Evolutionary conservation across 1,139 yeast genomes (phyloP), one percentile per base, ranked within the genome.

Genomic region (Debaryomyces sp.): DNA sequence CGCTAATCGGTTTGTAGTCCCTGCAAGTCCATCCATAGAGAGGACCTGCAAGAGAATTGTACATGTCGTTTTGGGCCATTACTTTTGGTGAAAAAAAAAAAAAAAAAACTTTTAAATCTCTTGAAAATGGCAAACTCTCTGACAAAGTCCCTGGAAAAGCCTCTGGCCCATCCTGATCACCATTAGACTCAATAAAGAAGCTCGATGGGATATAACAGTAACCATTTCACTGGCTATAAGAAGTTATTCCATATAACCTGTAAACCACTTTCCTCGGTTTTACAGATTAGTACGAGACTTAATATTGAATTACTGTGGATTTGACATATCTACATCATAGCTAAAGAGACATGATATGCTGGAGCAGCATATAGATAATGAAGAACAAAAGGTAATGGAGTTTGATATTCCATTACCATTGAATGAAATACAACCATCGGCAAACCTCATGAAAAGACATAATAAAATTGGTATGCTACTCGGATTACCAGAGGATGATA

Each of bases 361-460:
- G 59, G 65, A 63, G 43, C 45, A 50, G 48, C 66, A 60, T 37
- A 42, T 53, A 38, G 64, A 59, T 46, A 53, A 50, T 43, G 66
- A 58, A 44, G 64, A 60, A 23, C 50, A 57, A 34, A 54, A 54
- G 43, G 56, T 54, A 12, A 53, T 61, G 54, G 70, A 67, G 49
- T 63, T 60, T 50, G 68, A 65, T 41, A 57, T 66, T 45, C 65
- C 70, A 33, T 47, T 63, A 22, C 67, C 64, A 21, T 48, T 54
- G 48, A 56, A 53, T 33, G 38, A 54, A 5, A 44, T 50, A 13
- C 48, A 56, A 35, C 54, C 50, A 8, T n/a, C 38, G 6, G n/a
- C 43, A 39, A 55, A 62, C 50, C 55, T 61, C 27, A 50, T 51
- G 13, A 54, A 60, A 48, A 55, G 67, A 40, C 72, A 67, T 45